A percentile compares a stretch with the other conserved stretches of the same genome.
These are phyloP conservation scores for Colletotrichum neosansevieriae DNA, from an alignment of 2,329 filamentous ascomycete species.

Conservation along the genomic window DNA sequence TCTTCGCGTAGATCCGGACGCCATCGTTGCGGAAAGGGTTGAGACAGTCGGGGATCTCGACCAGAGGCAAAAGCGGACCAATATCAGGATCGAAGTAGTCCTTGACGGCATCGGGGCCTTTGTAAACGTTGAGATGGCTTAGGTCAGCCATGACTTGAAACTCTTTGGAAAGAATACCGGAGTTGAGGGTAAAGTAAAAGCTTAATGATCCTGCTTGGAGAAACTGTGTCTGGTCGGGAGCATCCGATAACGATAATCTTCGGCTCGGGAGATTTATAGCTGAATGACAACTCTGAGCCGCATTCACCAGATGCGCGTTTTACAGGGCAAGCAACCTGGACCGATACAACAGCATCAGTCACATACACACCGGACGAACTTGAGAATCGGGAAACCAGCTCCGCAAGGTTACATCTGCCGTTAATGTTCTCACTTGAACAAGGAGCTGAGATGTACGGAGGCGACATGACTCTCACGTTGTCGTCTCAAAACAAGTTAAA, in stretches of 20 bases:
- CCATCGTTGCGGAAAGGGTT: conserved; percentile 70
- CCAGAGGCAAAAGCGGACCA: conserved; percentile 69
- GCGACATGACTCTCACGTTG: neutral
- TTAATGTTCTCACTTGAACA: conserved; percentile 7
- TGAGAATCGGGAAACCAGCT: neutral
- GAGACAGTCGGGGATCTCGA: conserved; percentile 68
- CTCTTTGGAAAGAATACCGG: conserved; percentile 7
- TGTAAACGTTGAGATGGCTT: conserved; percentile 65
- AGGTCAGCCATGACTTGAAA: neutral
- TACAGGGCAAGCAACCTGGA: neutral
- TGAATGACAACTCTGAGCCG: neutral
- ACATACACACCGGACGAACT: neutral
- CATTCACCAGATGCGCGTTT: neutral
- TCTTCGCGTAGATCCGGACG: conserved; percentile 73
- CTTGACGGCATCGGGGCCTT: conserved; percentile 66
- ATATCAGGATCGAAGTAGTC: conserved; percentile 71
- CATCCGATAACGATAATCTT: neutral
- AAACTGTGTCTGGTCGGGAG: conserved; percentile 38
- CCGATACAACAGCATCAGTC: neutral
- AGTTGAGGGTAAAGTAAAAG: neutral
- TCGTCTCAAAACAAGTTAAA: neutral
- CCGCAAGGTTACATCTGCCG: conserved; percentile 1
- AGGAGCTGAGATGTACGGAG: neutral
- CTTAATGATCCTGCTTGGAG: neutral
- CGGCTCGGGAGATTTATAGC: conserved; percentile 8